Base-by-base conservation (phyloP, 306 rosid genomes). In the Glycine latifolia region DNA sequence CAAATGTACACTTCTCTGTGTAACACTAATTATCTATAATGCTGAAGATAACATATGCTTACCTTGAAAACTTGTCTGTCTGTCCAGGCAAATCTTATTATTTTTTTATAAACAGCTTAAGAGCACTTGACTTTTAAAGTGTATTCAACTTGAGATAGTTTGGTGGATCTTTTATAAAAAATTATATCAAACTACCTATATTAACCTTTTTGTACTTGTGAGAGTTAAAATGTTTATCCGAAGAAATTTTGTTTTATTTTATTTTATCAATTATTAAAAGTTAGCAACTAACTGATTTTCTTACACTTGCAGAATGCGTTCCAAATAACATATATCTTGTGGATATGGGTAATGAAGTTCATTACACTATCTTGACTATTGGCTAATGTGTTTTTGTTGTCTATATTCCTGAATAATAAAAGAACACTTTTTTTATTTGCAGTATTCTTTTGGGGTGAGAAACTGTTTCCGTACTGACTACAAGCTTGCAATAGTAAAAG, bases 271-370 rank as follows among this genome's bases (percentile, higher is more conserved):
- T 26, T 53, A 12, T 83, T 69, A 14, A 7, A n/a, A 16, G 10
- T 72, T 44, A 37, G 53, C 73, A 50, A 66, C 82, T 81, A 33
- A 81, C 10, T 41, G 17, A 33, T 75, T 83, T 69, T 86, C 75
- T 82, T 79, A 65, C 81, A 3, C 49, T n/a, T 87, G 92, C 99
- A 95, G 99, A 93, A 84, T 85, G 91, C 95, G 14, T 95, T 95
- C 86, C 99, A 93, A 81, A 85, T 90, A 73, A 95, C 94, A 78
- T 90, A 87, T 78, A 86, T 88, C 84, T 85, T 93, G 58, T 88
- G 94, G 97, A 90, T 89, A 89, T 90, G 97, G 99, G 99, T 95
- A 94, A 52, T 63, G 68, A 60, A 53, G 60, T 8, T 67, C 13
- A 9, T 68, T n/a, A 61, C 13, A 85, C 69, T 82, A 35, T 52